Percentiles rank a stretch among this genome's conserved stretches.
phyloP scores from a whole-genome alignment of 148 eudicot species.

The Nyssa sinensis region DNA sequence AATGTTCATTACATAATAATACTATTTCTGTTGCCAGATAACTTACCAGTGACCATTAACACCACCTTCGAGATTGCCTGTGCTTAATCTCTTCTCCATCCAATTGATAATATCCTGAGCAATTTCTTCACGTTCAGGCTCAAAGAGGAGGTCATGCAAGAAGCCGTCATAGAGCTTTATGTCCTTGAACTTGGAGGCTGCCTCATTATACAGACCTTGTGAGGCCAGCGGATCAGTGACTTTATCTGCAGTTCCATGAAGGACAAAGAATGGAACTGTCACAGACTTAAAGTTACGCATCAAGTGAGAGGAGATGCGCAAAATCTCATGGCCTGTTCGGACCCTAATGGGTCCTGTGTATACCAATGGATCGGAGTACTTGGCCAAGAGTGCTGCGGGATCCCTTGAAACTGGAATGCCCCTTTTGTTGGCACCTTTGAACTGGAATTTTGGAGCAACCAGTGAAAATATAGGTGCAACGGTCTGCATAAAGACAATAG shows the following conservation, averaged over 20 bases:
- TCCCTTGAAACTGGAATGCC: constrained; percentile 90
- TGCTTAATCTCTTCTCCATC: constrained; percentile 57
- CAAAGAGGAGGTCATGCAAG: constrained; percentile 92
- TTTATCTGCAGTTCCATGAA: constrained; percentile 88
- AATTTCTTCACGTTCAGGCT: constrained; percentile 91
- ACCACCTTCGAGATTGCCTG: constrained; percentile 16
- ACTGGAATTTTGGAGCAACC: constrained; percentile 84
- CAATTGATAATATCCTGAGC: constrained; percentile 82
- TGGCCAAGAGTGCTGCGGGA: constrained; percentile 78
- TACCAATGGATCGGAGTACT: constrained; percentile 93
- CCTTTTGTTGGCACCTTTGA: constrained; percentile 89
- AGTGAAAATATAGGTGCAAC: constrained; percentile 86
- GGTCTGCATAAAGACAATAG: constrained; percentile 43
- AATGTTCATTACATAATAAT: background rate
- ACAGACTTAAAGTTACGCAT: constrained; percentile 56
- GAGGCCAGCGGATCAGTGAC: constrained; percentile 93
- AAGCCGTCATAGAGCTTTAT: constrained; percentile 88
- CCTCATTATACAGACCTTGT: constrained; percentile 67
- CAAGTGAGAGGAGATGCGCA: constrained; percentile 74
- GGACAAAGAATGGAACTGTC: constrained; percentile 87
- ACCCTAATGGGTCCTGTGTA: constrained; percentile 91
- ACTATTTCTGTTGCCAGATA: background rate
- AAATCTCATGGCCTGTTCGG: constrained; percentile 84
- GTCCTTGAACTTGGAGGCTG: constrained; percentile 70
- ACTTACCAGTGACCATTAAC: constrained; percentile 23